Conservation (phyloP, 495 filamentous ascomycete species). For the Sabuloglossum arenarium region DNA sequence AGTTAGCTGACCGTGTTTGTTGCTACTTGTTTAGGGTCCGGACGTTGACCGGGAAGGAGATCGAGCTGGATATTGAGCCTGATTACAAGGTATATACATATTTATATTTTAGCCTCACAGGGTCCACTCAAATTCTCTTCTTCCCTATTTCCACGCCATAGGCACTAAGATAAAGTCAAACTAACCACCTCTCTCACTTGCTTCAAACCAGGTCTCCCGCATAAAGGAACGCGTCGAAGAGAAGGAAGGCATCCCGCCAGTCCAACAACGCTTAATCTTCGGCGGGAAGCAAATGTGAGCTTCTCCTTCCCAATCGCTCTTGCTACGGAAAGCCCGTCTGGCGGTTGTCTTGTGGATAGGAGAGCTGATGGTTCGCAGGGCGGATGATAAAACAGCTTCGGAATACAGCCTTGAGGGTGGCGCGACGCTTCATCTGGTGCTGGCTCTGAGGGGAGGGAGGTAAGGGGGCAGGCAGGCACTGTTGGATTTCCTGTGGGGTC, state of each 20-base stretch:
- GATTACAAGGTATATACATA: constrained; percentile 54
- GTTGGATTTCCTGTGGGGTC: not conserved
- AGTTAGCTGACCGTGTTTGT: not conserved
- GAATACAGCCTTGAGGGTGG: constrained; percentile 86
- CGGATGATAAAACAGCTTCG: constrained; percentile 68
- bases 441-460: constrained; percentile 67
- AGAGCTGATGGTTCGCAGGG: constrained; percentile 29
- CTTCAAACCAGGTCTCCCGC: constrained; percentile 43
- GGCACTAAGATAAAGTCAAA: too few species aligned
- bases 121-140: too few species aligned
- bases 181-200: not conserved
- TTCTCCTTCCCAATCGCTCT: not conserved
- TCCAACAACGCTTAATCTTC: constrained; percentile 89
- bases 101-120: too few species aligned
- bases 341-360: not conserved
- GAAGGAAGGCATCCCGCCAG: constrained; percentile 94
- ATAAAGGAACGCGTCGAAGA: constrained; percentile 99
- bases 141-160: too few species aligned
- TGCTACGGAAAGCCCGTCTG: not conserved
- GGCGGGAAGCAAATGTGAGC: constrained; percentile 92
- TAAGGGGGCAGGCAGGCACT: not conserved
- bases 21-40: constrained; percentile 44
- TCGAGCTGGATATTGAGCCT: constrained; percentile 88
- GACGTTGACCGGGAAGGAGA: constrained; percentile 95
- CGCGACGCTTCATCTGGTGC: constrained; percentile 82